Conservation (phyloP, 208 protist species). For the Acanthamoeba royreba region DNA sequence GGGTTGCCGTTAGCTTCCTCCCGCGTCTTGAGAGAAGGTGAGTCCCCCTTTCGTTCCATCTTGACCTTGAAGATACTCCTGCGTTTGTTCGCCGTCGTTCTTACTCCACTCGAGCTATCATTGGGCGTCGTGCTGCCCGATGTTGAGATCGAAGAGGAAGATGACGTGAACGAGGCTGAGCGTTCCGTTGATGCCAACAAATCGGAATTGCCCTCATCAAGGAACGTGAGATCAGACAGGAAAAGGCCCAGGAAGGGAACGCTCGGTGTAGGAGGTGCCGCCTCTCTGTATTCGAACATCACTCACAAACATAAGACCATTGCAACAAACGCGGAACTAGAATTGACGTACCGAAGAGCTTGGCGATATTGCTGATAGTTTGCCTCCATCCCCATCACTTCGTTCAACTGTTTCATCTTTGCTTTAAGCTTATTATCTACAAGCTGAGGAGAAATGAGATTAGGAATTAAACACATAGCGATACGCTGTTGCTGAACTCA, state of each 20-base stretch:
- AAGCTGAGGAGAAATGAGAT: not conserved
- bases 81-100: no score
- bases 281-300: not conserved
- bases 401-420: not conserved
- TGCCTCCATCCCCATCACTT: not conserved
- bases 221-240: constrained; percentile 3
- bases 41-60: no score
- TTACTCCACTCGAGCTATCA: no score
- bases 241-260: constrained; percentile 28
- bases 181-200: not conserved
- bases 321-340: no score
- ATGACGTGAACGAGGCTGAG: not conserved
- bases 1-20: no score
- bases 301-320: not conserved
- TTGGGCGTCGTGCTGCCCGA: no score
- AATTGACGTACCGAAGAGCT: not conserved
- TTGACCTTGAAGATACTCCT: no score
- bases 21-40: no score
- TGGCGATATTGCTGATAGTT: constrained; percentile 17
- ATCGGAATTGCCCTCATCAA: constrained; percentile 15
- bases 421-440: not conserved
- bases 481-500: not conserved
- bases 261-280: not conserved
- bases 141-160: not conserved
- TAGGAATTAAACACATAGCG: not conserved